Evolutionary conservation across 306 rosid genomes (phyloP).

Genomic region (Casuarina cunninghamiana): DNA sequence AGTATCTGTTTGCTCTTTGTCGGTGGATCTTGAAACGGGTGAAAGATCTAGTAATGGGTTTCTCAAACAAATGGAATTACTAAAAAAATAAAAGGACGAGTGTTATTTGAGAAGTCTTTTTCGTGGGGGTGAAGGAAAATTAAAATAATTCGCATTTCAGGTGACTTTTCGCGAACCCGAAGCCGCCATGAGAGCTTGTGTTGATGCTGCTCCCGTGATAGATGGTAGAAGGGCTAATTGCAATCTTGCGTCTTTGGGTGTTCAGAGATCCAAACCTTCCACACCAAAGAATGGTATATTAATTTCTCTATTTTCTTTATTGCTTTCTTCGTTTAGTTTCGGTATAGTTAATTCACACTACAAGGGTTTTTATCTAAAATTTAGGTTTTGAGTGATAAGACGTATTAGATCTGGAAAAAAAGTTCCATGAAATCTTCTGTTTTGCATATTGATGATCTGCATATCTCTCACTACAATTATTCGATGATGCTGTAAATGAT

Average conservation of each 20-base stretch:
- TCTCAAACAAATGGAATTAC: slow-evolving; percentile 2
- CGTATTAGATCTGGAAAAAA: slow-evolving; percentile 38
- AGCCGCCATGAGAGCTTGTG: slow-evolving; percentile 98
- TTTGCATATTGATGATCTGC: slow-evolving; percentile 32
- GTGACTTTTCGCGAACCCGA: slow-evolving; percentile 91
- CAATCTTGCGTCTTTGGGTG: slow-evolving; percentile 98
- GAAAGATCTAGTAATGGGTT: neutral
- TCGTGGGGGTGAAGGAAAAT: neutral
- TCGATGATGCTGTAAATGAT: slow-evolving; percentile 2
- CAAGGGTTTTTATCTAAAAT: neutral
- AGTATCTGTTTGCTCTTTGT: neutral
- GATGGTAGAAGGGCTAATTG: slow-evolving; percentile 97
- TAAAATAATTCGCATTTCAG: slow-evolving; percentile 37
- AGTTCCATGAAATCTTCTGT: slow-evolving; percentile 30
- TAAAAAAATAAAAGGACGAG: neutral
- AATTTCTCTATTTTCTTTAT: too few relatives aligned
- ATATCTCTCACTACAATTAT: slow-evolving; percentile 13
- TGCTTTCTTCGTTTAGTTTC: neutral
- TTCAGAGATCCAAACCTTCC: slow-evolving; percentile 99
- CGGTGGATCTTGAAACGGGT: slow-evolving; percentile 25
- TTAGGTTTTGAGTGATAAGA: slow-evolving; percentile 24
- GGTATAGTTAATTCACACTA: slow-evolving; percentile 7
- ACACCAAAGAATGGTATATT: slow-evolving; percentile 82
- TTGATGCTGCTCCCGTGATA: slow-evolving; percentile 94
- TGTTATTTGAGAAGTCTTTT: neutral